Base-by-base conservation (phyloP, 164 flowering plant species). In the Annona cherimola region DNA sequence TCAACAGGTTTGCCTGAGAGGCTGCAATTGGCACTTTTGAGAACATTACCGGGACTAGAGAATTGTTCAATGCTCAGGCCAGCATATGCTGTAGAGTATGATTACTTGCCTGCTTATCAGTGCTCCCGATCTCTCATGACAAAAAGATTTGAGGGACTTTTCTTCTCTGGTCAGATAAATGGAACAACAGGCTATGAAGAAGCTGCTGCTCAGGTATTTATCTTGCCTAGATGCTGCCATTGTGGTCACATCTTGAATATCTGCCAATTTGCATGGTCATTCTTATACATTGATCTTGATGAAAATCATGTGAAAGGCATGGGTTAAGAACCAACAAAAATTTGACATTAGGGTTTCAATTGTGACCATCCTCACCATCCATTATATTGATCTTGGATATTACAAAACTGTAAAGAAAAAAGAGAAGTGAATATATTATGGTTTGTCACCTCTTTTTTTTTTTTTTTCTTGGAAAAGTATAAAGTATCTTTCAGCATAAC, bases 161-260 rank as follows among this genome's bases (percentile, higher is more conserved):
- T 92, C 84, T 94, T 94, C 79, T 94, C 99, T 76, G 99, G 99
- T 75, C 99, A 94, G 80, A 92, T 94, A 84, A 94, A 94, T 86
- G 99, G 97, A 69, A 94, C 99, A 43, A 94, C 99, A 54, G 97
- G 99, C 74, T 94, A 92, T 78, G 99, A 94, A 83, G 99, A 94
- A 82, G 99, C 99, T 81, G 97, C 99, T 76, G 91, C 97, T n/a
- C 99, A 94, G 94, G 99, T 94, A 63, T 71, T 41, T 41, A 20
- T 40, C 69, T 45, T 64, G 46, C 8, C 4, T 42, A 1, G 19
- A 2, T 45, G 60, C 45, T 66, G 14, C 8, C 43, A 68, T 74
- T 4, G 16, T 66, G 55, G 26, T 18, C 64, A 12, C 69, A 59
- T 44, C 45, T 16, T 69, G 45, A 9, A 7, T 14, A 41, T 20